phyloP scores from a whole-genome alignment of 176 grass and related monocot species.

The Zoysia pacifica region DNA sequence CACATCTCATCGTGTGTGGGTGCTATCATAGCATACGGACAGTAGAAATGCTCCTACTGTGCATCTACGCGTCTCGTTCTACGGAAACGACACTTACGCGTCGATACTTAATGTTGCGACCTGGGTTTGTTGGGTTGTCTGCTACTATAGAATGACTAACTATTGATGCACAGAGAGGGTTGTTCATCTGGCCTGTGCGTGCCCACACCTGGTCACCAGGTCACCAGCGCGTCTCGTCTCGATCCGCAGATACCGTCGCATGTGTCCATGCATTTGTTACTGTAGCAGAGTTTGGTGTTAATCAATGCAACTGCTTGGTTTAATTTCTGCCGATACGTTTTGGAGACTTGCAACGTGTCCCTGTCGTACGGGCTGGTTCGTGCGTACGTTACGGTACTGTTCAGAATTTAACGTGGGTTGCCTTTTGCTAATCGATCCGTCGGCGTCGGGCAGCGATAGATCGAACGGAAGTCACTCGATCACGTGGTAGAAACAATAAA shows the following conservation, averaged over 20 bases:
- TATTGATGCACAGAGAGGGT: background rate
- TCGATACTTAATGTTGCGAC: background rate
- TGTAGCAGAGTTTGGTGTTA: background rate
- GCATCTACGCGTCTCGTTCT: background rate
- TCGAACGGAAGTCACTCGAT: background rate
- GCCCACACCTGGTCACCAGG: too few species aligned
- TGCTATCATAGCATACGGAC: background rate
- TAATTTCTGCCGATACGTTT: background rate
- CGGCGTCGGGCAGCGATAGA: too few species aligned
- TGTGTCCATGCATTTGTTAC: background rate
- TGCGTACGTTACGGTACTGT: background rate
- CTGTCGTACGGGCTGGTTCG: conserved; percentile 2
- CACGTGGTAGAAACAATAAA: background rate
- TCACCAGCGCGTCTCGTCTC: background rate
- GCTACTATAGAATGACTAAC: background rate
- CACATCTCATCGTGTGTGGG: conserved; percentile 7
- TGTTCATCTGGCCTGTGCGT: background rate
- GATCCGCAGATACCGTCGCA: background rate
- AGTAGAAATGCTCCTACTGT: background rate
- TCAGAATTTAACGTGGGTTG: background rate
- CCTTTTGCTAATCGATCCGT: background rate
- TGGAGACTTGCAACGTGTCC: background rate
- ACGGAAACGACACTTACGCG: background rate
- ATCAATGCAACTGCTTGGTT: background rate
- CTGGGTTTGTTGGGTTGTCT: background rate